A percentile compares a stretch with the other conserved stretches of the same genome.
phyloP scores from a whole-genome alignment of 345 rosid genomes.

The Eucalyptus curtisii region DNA sequence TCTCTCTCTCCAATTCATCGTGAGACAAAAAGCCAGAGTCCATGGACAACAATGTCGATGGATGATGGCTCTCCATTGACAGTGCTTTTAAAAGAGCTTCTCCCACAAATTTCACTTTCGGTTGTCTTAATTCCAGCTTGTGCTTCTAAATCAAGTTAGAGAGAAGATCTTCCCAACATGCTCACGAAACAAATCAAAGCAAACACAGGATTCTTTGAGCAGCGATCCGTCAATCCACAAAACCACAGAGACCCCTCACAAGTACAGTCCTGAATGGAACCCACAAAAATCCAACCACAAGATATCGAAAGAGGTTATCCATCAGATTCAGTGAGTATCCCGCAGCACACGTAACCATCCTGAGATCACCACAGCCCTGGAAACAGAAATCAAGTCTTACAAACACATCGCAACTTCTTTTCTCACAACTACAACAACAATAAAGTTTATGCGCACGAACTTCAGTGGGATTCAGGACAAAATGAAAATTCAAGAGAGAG shows the following conservation, averaged over 20 bases:
- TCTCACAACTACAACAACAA: background rate
- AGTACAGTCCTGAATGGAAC: conserved; percentile 5
- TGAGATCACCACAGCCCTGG: background rate
- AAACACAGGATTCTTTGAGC: background rate
- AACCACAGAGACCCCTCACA: conserved; percentile 6
- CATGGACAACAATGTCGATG: conserved; percentile 37
- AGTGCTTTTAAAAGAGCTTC: background rate
- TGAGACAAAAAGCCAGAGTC: conserved; percentile 26
- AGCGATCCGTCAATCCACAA: background rate
- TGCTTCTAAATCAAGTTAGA: background rate
- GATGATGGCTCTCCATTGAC: conserved; percentile 37
- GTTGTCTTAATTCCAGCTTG: background rate
- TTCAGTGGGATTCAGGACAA: background rate
- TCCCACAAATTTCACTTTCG: background rate
- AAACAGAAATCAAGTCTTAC: background rate
- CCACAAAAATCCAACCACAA: conserved; percentile 2
- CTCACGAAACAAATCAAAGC: background rate
- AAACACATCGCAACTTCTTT: background rate
- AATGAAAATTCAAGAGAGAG: background rate
- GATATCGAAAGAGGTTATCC: conserved; percentile 2
- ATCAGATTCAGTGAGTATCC: background rate
- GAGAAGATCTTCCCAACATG: background rate
- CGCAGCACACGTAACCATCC: background rate
- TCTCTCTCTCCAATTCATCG: conserved; percentile 31
- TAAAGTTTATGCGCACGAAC: background rate